A percentile compares a stretch with the other conserved stretches of the same genome.
Evolutionary conservation across 768 basidiomycete species (phyloP).

Genomic region (Favolaschia claudopus): DNA sequence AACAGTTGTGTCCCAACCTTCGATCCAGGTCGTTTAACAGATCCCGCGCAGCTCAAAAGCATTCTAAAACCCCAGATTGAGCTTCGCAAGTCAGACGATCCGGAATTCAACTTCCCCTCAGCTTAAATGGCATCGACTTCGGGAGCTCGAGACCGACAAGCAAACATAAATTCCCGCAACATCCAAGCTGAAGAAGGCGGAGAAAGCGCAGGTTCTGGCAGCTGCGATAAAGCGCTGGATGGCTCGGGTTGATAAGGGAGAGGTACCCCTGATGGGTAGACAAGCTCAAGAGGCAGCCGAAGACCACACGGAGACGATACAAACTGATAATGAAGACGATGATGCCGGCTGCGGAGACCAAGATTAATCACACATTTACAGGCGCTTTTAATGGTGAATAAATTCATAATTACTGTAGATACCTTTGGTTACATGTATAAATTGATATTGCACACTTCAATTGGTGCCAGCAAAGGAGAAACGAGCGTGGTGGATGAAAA

Average conservation of each 20-base stretch:
- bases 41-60: not conserved
- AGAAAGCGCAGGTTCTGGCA: not conserved
- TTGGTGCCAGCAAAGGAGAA: not conserved
- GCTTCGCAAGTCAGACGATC: no score
- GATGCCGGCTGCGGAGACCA: not conserved
- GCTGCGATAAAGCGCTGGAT: constrained; percentile 4
- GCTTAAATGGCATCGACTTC: constrained; percentile 9
- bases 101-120: no score
- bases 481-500: not conserved
- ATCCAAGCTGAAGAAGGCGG: constrained; percentile 1
- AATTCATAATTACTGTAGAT: not conserved
- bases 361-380: not conserved
- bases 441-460: not conserved
- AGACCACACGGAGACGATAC: not conserved
- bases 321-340: not conserved
- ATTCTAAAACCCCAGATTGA: not conserved
- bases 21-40: not conserved
- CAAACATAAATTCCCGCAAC: not conserved
- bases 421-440: not conserved
- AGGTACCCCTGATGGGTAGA: not conserved
- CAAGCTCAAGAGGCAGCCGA: not conserved
- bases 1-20: not conserved
- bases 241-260: not conserved
- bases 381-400: not conserved
- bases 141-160: constrained; percentile 7